Percentiles rank a stretch among this genome's conserved stretches.
These are phyloP conservation scores for Tricholoma sp. DNA, from an alignment of 768 basidiomycete species.

Conservation along the genomic window DNA sequence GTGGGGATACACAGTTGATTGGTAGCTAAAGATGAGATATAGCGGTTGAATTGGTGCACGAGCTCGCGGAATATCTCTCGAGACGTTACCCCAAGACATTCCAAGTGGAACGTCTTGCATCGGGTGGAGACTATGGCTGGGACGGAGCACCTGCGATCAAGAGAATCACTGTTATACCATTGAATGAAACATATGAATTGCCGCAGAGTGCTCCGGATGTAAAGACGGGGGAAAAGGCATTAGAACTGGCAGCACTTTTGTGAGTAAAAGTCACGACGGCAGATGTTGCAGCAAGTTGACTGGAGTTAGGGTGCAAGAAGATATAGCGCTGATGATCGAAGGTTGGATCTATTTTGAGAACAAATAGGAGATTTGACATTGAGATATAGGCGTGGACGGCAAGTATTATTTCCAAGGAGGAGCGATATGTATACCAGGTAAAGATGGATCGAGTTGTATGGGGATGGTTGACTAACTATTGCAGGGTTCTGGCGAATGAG, in stretches of 20 bases:
- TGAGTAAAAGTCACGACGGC: no score
- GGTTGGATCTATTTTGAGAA: no score
- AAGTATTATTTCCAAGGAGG: conserved; percentile 74
- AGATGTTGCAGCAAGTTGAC: no score
- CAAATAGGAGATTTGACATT: no score
- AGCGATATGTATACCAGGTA: conserved; percentile 56
- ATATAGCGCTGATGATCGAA: conserved; percentile 58
- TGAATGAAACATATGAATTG: conserved; percentile 46
- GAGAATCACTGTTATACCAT: conserved; percentile 45
- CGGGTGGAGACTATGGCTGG: conserved; percentile 27
- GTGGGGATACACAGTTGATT: no score
- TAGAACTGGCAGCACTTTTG: conserved; percentile 60
- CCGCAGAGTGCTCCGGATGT: conserved; percentile 31
- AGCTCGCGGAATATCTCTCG: conserved; percentile 62
- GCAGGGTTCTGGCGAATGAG: conserved; percentile 75
- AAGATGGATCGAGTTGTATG: no score
- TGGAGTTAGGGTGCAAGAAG: conserved; percentile 45
- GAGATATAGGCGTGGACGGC: conserved; percentile 50
- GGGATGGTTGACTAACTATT: no score
- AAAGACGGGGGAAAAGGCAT: conserved; percentile 43
- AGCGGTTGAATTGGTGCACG: conserved; percentile 63
- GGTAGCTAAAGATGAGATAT: no score
- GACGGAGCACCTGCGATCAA: conserved; percentile 44
- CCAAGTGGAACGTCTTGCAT: conserved; percentile 39
- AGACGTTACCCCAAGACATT: conserved; percentile 59